These are phyloP conservation scores for Blastobotrys malaysiensis DNA, from an alignment of 1,139 yeast species.

Conservation along the genomic window DNA sequence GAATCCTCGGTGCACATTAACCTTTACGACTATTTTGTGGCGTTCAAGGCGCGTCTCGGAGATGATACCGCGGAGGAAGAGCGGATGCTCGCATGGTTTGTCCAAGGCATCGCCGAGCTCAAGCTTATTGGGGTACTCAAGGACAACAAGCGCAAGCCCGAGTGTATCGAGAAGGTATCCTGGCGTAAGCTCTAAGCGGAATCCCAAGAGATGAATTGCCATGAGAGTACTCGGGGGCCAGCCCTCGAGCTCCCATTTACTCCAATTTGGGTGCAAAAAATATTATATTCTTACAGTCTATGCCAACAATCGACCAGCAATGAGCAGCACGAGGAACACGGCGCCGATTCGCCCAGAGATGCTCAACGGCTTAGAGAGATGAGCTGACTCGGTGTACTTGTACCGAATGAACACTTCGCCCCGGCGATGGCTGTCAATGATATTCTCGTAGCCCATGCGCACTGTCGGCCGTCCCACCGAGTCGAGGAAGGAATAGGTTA, in stretches of 20 bases:
- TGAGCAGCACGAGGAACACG: slow-evolving; percentile 52
- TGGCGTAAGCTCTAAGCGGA: slow-evolving; percentile 51
- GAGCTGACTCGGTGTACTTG: slow-evolving; percentile 48
- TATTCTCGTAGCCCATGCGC: slow-evolving; percentile 53
- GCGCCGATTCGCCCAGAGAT: slow-evolving; percentile 60
- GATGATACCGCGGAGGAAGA: slow-evolving; percentile 27
- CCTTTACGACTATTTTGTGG: slow-evolving; percentile 68
- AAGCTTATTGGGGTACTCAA: slow-evolving; percentile 50
- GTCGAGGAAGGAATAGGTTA: slow-evolving; percentile 62
- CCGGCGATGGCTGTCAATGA: slow-evolving; percentile 64
- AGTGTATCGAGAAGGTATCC: slow-evolving; percentile 49
- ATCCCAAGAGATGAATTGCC: not conserved
- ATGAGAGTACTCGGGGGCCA: too few species aligned
- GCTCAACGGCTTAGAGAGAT: slow-evolving; percentile 59
- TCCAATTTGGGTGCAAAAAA: too few species aligned
- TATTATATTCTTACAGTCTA: not conserved
- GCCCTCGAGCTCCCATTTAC: not conserved
- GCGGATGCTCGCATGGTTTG: slow-evolving; percentile 49
- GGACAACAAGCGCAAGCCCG: slow-evolving; percentile 45
- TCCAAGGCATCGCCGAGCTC: slow-evolving; percentile 53
- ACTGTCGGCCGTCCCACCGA: slow-evolving; percentile 77
- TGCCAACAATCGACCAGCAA: slow-evolving; percentile 33
- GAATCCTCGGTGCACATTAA: slow-evolving; percentile 76
- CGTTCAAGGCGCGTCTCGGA: slow-evolving; percentile 57
- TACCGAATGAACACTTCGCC: slow-evolving; percentile 59